Percentiles rank a stretch among this genome's conserved stretches.
phyloP scores from a whole-genome alignment of 2,329 filamentous ascomycete genomes.

The Davidsoniella australis region DNA sequence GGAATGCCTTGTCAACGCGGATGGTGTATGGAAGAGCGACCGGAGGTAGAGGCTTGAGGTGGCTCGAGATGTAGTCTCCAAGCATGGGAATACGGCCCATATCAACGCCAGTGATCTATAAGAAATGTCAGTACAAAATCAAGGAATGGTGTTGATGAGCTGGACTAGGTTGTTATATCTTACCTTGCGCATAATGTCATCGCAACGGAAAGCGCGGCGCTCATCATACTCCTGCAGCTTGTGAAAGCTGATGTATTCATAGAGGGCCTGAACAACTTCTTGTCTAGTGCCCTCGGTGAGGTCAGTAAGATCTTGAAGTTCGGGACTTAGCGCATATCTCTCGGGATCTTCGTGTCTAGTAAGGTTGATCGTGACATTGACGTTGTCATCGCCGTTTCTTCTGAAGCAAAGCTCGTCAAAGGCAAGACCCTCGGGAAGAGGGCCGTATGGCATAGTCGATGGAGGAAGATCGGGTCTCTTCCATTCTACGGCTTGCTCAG shows the following conservation, averaged over 20 bases:
- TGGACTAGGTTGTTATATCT: constrained; percentile 15
- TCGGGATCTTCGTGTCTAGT: constrained; percentile 73
- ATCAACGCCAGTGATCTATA: constrained; percentile 55
- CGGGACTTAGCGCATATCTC: constrained; percentile 61
- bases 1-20: constrained; percentile 72
- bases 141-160: too few relatives aligned
- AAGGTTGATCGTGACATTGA: constrained; percentile 79
- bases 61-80: constrained; percentile 59
- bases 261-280: constrained; percentile 78
- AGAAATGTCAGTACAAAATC: too few relatives aligned
- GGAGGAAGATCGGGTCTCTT: constrained; percentile 53
- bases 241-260: constrained; percentile 83
- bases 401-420: constrained; percentile 90
- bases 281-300: constrained; percentile 73
- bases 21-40: constrained; percentile 83
- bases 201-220: constrained; percentile 80
- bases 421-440: constrained; percentile 48
- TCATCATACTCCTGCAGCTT: constrained; percentile 88
- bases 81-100: constrained; percentile 74
- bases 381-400: constrained; percentile 78
- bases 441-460: constrained; percentile 29
- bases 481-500: constrained; percentile 59
- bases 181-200: constrained; percentile 64
- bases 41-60: constrained; percentile 65
- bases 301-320: constrained; percentile 70